Evolutionary conservation across 148 eudicot species (phyloP), one percentile per base, ranked within the genome.

Genomic region (Rhododendron henanense): DNA sequence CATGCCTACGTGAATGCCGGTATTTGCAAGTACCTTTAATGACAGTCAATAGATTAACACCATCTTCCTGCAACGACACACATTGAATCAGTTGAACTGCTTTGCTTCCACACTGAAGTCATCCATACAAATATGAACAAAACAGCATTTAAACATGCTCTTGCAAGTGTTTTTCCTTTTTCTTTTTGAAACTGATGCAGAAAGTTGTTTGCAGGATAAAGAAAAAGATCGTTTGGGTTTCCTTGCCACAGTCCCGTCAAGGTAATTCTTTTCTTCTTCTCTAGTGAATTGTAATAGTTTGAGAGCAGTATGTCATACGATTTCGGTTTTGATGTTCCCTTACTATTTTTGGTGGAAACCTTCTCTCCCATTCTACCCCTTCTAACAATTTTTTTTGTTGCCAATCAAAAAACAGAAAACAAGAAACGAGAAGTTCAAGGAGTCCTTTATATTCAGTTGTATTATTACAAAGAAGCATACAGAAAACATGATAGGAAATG

Each of bases 11-110:
- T 31, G 98, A 94, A 73, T 91, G 95, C 37, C 99, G 98, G 77
- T 97, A 97, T 76, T 86, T 96, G 84, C 78, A 74, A 33, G 93
- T 93, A 69, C 90, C 95, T 90, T 91, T 97, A 82, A 97, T 93
- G 67, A 94, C 85, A 16, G 93, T 91, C 87, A 97, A 87, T 59
- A 97, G 91, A 90, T 94, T 93, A 85, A 97, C 90, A 44, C 96
- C 96, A 88, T 95, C 98, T 92, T 97, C 99, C 99, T 97, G 94
- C 92, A 90, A 31, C 80, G 86, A 75, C 5, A 87, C 67, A 85
- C 6, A 61, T 59, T 18, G n/a, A 33, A 59, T 10, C 19, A 73
- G 63, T 82, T 77, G 61, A 74, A 37, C 55, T 47, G 11, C 14
- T 44, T 19, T 65, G 57, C 78, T 8, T 57, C 63, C 63, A 57